Base-by-base conservation (phyloP, 31 red algal genomes). In the Endocladia muricata region DNA sequence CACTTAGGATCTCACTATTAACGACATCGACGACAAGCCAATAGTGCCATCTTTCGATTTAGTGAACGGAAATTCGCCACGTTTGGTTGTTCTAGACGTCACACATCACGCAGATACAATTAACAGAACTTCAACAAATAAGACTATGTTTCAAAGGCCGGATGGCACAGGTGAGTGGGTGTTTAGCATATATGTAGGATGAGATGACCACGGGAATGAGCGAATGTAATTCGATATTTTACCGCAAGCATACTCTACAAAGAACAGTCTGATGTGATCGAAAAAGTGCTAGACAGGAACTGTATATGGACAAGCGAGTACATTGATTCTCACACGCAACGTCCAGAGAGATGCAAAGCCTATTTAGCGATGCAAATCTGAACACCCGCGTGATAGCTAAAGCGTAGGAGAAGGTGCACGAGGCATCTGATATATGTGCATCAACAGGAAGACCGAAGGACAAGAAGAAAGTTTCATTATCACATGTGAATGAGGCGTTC, bases 131-230 rank as follows among this genome's bases (percentile, higher is more conserved):
- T 21, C 6, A 3, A 26, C 61, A 37, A 23, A 26, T 6, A 67
- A 19, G 4, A 8, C 1, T 36, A 4, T 23, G 26, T 8, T 1
- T 32, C 32, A 67, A 33, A 67, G 61, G 0, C 61, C 61, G 39
- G 34, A 21, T 26, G 61, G 39, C 39, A 67, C 1, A 8, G 19
- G n/a, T 11, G 28, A 67, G 61, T 0, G 9, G 39, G 25, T 67
- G 9, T 67, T 67, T 34, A 32, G 25, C 17, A 67, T 4, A 4
- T 67, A 67, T 34, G 17, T 67, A 21, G 61, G 30, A 67, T 19
- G 19, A 21, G 61, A 67, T 32, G 61, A 67, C 3, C 32, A 1
- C 9, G 34, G 61, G 21, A 67, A 67, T 67, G 61, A 67, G 39
- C 23, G 35, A n/a, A 21, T 72, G 23, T 0, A 42, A 5, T 44